These are phyloP conservation scores for Calonectria ilicicola DNA, from an alignment of 2,329 filamentous ascomycete genomes.

Conservation along the genomic window DNA sequence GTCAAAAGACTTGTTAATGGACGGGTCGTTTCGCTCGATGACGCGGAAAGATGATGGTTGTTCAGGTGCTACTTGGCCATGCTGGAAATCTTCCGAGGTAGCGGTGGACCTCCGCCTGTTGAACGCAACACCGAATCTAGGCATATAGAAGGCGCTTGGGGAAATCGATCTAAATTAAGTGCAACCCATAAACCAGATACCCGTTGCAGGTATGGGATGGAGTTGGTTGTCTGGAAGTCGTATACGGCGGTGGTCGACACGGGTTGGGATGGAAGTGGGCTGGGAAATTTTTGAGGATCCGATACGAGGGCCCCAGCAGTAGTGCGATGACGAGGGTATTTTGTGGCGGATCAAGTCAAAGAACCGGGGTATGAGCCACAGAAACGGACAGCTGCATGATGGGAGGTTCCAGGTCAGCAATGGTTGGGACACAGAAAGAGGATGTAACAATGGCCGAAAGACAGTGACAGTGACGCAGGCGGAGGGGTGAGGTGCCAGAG, in stretches of 20 bases:
- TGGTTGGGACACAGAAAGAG: conserved; percentile 21
- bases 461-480: conserved; percentile 27
- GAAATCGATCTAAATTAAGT: conserved; percentile 36
- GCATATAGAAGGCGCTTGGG: conserved; percentile 60
- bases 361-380: conserved; percentile 36
- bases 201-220: conserved; percentile 20
- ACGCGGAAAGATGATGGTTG: conserved; percentile 71
- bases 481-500: conserved; percentile 16
- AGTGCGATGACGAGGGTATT: conserved; percentile 36
- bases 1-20: conserved; percentile 62
- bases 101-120: conserved; percentile 71
- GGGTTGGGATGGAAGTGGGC: conserved; percentile 22
- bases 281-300: conserved; percentile 31
- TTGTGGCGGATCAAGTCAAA: conserved; percentile 39
- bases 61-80: conserved; percentile 59
- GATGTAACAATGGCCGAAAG: conserved; percentile 26
- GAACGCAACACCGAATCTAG: conserved; percentile 71
- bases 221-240: conserved; percentile 31
- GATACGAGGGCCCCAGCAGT: conserved; percentile 29
- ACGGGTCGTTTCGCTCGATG: conserved; percentile 64
- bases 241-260: conserved; percentile 24
- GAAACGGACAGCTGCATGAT: conserved; percentile 45
- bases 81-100: conserved; percentile 65
- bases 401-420: conserved; percentile 37
- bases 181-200: conserved; percentile 40